These are phyloP conservation scores for Tagetes patula DNA, from an alignment of 129 eudicot genomes.

Conservation along the genomic window DNA sequence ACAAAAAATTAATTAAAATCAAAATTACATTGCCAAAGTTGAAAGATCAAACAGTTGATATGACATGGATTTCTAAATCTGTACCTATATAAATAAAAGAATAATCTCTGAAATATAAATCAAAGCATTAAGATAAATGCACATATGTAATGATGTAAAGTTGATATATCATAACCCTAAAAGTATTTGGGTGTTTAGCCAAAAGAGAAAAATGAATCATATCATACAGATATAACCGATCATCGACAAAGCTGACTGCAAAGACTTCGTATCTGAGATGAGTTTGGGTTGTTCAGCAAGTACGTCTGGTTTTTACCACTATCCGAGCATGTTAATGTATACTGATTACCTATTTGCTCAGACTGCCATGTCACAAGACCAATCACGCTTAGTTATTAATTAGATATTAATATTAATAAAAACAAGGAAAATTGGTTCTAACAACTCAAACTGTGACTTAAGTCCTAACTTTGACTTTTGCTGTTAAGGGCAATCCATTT, in stretches of 20 bases:
- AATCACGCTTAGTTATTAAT: not conserved
- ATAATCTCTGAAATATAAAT: conserved; percentile 13
- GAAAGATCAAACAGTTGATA: too few species aligned
- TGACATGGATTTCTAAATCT: too few species aligned
- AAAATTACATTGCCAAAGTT: too few species aligned
- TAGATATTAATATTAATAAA: not conserved
- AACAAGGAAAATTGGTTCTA: too few species aligned
- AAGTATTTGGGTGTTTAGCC: not conserved
- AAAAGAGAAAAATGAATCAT: conserved; percentile 9
- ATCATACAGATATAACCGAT: conserved; percentile 27
- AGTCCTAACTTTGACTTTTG: too few species aligned
- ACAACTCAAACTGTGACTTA: too few species aligned
- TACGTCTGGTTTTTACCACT: conserved; percentile 55
- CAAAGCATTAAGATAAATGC: conserved; percentile 16
- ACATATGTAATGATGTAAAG: not conserved
- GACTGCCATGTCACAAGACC: conserved; percentile 49
- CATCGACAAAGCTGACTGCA: conserved; percentile 76
- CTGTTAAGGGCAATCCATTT: too few species aligned
- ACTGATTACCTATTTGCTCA: conserved; percentile 61
- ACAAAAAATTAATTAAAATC: too few species aligned
- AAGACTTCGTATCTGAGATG: conserved; percentile 64
- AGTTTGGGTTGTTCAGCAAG: conserved; percentile 43
- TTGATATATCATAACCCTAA: conserved; percentile 4
- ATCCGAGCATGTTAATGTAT: conserved; percentile 64
- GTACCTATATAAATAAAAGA: too few species aligned